phyloP scores from a whole-genome alignment of 75 land plant genomes.

The Gnetum montanum region DNA sequence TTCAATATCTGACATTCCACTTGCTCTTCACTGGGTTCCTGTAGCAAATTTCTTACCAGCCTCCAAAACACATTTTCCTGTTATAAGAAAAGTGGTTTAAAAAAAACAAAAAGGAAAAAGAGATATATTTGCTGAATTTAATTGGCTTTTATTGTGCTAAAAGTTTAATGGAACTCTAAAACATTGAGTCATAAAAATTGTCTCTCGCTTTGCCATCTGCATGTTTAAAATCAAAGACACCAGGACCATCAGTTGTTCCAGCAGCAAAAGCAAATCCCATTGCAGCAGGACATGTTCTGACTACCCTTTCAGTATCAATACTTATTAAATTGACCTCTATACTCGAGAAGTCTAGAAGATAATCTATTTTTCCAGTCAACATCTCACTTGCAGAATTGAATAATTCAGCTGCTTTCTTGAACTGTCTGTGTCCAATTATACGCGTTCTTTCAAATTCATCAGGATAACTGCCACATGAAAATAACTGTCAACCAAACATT shows the following conservation, averaged over 20 bases:
- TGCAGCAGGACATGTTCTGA: slow-evolving; percentile 91
- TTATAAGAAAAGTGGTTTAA: not conserved
- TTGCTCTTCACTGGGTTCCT: slow-evolving; percentile 62
- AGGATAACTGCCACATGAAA: slow-evolving; percentile 46
- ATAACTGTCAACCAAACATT: slow-evolving; percentile 3
- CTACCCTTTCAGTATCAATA: slow-evolving; percentile 12
- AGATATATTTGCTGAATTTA: no score
- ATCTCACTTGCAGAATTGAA: slow-evolving; percentile 62
- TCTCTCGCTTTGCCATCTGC: slow-evolving; percentile 57
- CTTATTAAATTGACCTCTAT: slow-evolving; percentile 46
- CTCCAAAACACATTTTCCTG: slow-evolving; percentile 96
- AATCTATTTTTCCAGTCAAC: slow-evolving; percentile 61
- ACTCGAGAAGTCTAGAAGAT: slow-evolving; percentile 62
- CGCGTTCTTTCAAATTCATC: slow-evolving; percentile 95
- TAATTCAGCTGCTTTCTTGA: slow-evolving; percentile 56
- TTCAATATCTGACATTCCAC: slow-evolving; percentile 83
- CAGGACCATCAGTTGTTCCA: slow-evolving; percentile 98
- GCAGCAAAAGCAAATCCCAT: slow-evolving; percentile 98
- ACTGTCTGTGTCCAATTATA: slow-evolving; percentile 74
- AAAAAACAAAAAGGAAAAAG: not conserved
- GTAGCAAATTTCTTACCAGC: slow-evolving; percentile 62
- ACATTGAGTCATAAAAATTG: not conserved
- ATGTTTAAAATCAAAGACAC: slow-evolving; percentile 95
- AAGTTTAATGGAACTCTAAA: not conserved
- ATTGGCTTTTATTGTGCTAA: no score